phyloP scores from a whole-genome alignment of 768 basidiomycete genomes.

The Tylopilus vinaceipallidus region DNA sequence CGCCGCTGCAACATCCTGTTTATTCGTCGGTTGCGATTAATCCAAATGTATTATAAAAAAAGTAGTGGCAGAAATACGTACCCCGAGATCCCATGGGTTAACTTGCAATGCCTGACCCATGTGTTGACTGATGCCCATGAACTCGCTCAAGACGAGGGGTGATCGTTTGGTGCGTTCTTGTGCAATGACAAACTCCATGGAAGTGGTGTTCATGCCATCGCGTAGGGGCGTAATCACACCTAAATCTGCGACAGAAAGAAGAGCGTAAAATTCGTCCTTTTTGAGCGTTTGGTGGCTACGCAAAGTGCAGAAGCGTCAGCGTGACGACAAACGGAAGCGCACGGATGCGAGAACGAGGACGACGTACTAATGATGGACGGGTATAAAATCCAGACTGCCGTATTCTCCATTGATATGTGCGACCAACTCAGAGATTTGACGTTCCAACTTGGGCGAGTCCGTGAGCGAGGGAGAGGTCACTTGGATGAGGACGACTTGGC shows the following conservation, averaged over 20 bases:
- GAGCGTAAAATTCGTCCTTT: conserved; percentile 96
- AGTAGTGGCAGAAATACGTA: conserved; percentile 35
- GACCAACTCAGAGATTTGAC: conserved; percentile 90
- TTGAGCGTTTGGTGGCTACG: conserved; percentile 92
- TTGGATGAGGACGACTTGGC: conserved; percentile 75
- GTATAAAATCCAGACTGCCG: conserved; percentile 91
- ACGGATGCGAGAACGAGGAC: not conserved
- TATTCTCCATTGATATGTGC: conserved; percentile 95
- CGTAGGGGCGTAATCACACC: conserved; percentile 93
- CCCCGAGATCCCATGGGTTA: conserved; percentile 95
- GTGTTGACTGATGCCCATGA: conserved; percentile 94
- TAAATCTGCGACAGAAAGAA: conserved; percentile 89
- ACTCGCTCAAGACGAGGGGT: conserved; percentile 91
- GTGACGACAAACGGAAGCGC: not conserved
- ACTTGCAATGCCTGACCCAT: conserved; percentile 88
- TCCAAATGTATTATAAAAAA: not conserved
- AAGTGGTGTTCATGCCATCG: conserved; percentile 99
- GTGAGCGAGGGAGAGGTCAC: conserved; percentile 92
- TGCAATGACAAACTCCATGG: conserved; percentile 96
- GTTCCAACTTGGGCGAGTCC: conserved; percentile 91
- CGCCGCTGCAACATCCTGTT: conserved; percentile 85
- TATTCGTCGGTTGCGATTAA: conserved; percentile 24
- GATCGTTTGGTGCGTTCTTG: conserved; percentile 81
- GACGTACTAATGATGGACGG: conserved; percentile 97
- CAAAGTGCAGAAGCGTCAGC: not conserved